Evolutionary conservation across 768 basidiomycete species (phyloP).

Genomic region (Clathrus columnatus): DNA sequence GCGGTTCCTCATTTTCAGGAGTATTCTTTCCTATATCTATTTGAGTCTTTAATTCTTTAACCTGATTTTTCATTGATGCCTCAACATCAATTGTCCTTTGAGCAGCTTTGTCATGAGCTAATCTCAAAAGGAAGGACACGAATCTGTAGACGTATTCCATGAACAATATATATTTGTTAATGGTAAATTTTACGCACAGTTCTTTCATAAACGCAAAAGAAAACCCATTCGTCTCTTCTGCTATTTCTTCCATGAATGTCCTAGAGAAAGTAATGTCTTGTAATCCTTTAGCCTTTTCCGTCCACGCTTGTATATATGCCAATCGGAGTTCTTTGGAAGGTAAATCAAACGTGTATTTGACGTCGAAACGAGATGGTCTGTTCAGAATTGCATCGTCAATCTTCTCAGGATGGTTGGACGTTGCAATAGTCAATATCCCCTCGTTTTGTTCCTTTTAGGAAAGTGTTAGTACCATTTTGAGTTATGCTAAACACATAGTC

Average conservation of each 20-base stretch:
- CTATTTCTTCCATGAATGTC: conserved; percentile 27
- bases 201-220: conserved; percentile 40
- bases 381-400: conserved; percentile 34
- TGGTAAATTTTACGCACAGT: conserved; percentile 15
- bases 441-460: conserved; percentile 30
- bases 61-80: conserved; percentile 19
- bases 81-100: conserved; percentile 12
- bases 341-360: conserved; percentile 33
- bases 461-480: conserved; percentile 9
- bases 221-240: conserved; percentile 31
- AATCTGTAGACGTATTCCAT: conserved; percentile 6
- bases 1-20: not conserved
- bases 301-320: conserved; percentile 32
- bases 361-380: conserved; percentile 35
- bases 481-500: too few relatives aligned
- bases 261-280: conserved; percentile 21
- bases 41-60: conserved; percentile 8
- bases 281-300: conserved; percentile 23
- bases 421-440: conserved; percentile 31
- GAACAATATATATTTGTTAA: conserved; percentile 12
- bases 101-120: conserved; percentile 21
- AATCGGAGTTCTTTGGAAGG: conserved; percentile 25
- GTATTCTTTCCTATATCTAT: not conserved
- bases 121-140: conserved; percentile 27
- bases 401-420: conserved; percentile 37